Evolutionary conservation across 2,329 filamentous ascomycete genomes (phyloP), one percentile per base, ranked within the genome.

Genomic region (Capronia americana): DNA sequence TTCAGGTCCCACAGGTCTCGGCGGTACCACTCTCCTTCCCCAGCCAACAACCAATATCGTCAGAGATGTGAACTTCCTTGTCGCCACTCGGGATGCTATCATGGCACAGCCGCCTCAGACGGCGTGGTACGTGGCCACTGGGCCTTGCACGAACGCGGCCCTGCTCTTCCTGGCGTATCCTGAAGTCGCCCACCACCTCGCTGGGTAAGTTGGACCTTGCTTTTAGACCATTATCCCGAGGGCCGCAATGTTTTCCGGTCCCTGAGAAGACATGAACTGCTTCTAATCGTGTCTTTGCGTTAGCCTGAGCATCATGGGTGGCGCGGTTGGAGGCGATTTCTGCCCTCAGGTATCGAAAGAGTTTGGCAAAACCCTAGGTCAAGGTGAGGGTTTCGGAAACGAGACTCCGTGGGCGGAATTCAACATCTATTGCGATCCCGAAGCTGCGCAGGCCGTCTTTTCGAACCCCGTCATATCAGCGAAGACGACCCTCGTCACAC

Each of bases 391-490:
- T 24, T 75, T 88, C 71, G 87, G 87, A 41, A 89, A 89, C 71
- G 82, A 81, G 73, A 88, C 87, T 1, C 82, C 82, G 0, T 87
- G 80, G 76, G 87, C 87, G 1, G 94, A 98, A 81, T 98, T 98
- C 82, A 98, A 98, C 78, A 89, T 96, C 65, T 85, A 93, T 79
- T 86, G 86, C 67, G 95, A 98, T 75, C 94, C 95, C 0, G 94
- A 98, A 82, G 89, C 93, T 5, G 91, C 94, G 0, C 83, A 87
- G 34, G 85, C 86, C 14, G 82, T 98, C 24, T 91, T 98, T 74
- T 83, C 84, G 12, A 90, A 95, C 73, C 81, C 86, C 0, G 78
- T 84, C 4, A 83, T 98, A 17, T 86, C 87, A 2, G 78, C 79
- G 1, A 97, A 97, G 80, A 95, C 90, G 8, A 92, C 88, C 0